phyloP scores from a whole-genome alignment of 1,139 yeast species.

The Wickerhamomyces sp. region DNA sequence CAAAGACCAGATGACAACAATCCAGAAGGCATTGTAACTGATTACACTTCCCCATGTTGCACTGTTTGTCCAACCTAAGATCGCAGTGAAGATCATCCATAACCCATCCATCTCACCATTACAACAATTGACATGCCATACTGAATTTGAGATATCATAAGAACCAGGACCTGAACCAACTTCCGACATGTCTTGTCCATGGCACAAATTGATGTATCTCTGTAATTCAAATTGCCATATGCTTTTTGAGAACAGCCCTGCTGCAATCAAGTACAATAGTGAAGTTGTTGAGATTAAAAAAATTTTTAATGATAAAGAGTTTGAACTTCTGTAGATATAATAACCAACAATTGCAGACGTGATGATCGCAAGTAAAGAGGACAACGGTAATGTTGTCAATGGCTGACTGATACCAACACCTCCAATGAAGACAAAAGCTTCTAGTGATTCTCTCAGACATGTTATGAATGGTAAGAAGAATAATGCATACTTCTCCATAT shows the following conservation, averaged over 20 bases:
- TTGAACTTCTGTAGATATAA: constrained; percentile 70
- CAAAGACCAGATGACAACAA: constrained; percentile 48
- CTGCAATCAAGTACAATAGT: constrained; percentile 78
- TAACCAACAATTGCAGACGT: constrained; percentile 66
- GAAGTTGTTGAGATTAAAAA: constrained; percentile 82
- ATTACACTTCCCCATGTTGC: constrained; percentile 92
- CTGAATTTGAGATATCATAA: constrained; percentile 69
- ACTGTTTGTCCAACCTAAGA: constrained; percentile 92
- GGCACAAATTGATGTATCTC: constrained; percentile 55
- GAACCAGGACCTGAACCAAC: constrained; percentile 94
- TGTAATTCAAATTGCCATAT: constrained; percentile 86
- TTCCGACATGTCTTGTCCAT: constrained; percentile 86
- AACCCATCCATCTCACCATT: constrained; percentile 87
- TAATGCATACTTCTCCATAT: constrained; percentile 65
- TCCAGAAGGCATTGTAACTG: constrained; percentile 74
- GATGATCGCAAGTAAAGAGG: constrained; percentile 59
- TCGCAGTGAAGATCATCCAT: constrained; percentile 90
- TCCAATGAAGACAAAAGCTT: constrained; percentile 88
- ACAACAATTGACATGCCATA: constrained; percentile 98
- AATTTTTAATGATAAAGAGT: constrained; percentile 68
- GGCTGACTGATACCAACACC: constrained; percentile 80
- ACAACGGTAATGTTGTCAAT: constrained; percentile 73
- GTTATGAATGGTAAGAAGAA: constrained; percentile 81
- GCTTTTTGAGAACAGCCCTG: constrained; percentile 85
- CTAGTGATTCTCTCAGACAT: constrained; percentile 83